Base-by-base conservation (phyloP, 352 stramenopile genomes). In the Globisporangium yorkense region DNA sequence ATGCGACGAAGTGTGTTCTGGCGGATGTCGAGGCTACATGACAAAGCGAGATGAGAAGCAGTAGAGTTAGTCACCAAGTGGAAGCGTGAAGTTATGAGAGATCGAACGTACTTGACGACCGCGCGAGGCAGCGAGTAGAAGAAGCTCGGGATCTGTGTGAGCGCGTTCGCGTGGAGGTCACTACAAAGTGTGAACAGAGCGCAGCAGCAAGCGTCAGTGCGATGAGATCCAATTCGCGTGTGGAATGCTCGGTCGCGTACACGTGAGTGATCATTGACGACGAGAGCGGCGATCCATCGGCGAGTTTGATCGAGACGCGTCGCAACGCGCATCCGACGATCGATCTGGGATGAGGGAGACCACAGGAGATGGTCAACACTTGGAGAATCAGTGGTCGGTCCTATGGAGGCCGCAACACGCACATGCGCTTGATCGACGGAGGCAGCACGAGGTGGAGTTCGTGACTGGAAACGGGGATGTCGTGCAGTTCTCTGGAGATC, bases 391-490 rank as follows among this genome's bases (percentile, higher is more conserved):
- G 18, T n/a, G 12, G 16, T 20, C 41, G 15, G 15, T 9, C 16
- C 5, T 3, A 12, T 47, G 18, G 3, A 47, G 43, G 0, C 6
- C 10, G 43, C 18, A 27, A 3, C 12, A 57, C 72, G 46, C 46
- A 78, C 72, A 87, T 71, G 61, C 75, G 64, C 60, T 74, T 56
- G 29, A 87, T 69, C 18, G 77, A 74, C 3, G 51, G 4, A 35
- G 77, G 75, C 10, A 87, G 63, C 33, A 79, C 52, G 13, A 88
- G 57, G 18, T 79, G 69, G 16, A 88, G 59, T 16, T 59, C 35
- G 3, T 31, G 54, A 10, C 68, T 54, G 24, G 60, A 65, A 5
- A 88, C 21, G 7, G 73, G 67, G 33, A 88, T 63, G 5, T 76
- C 67, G 20, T 70, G 61, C 18, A 88, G 67, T 12, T 75, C 59